A percentile compares a stretch with the other conserved stretches of the same genome.
phyloP scores from a whole-genome alignment of 2,329 filamentous ascomycete genomes.

The Boeremia exigua region DNA sequence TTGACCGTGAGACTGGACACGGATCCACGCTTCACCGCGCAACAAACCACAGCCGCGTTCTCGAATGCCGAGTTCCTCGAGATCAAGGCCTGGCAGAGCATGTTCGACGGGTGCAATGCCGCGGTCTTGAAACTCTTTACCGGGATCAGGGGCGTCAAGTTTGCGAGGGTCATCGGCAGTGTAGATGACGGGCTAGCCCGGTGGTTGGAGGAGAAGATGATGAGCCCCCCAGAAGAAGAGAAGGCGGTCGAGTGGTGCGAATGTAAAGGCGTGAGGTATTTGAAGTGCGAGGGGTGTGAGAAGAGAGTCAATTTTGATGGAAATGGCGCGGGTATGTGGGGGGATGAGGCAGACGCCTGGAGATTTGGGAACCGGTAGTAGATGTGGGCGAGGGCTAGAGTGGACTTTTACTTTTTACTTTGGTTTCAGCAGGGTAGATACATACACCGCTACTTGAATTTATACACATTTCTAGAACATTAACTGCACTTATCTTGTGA shows the following conservation, averaged over 20 bases:
- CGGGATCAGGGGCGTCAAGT: slow-evolving; percentile 54
- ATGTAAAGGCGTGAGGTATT: slow-evolving; percentile 42
- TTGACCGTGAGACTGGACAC: slow-evolving; percentile 57
- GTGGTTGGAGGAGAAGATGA: slow-evolving; percentile 55
- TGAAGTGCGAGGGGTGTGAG: slow-evolving; percentile 30
- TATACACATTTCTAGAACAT: no score
- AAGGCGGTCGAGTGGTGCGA: slow-evolving; percentile 32
- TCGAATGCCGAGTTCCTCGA: slow-evolving; percentile 54
- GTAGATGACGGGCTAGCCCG: slow-evolving; percentile 51
- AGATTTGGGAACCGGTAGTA: slow-evolving; percentile 27
- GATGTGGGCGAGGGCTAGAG: neutral
- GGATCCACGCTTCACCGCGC: slow-evolving; percentile 54
- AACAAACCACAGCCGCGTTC: slow-evolving; percentile 53
- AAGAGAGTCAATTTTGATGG: slow-evolving; percentile 15
- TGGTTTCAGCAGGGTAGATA: neutral
- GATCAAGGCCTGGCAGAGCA: slow-evolving; percentile 57
- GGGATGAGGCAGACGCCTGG: slow-evolving; percentile 28
- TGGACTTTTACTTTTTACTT: neutral
- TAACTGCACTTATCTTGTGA: no score
- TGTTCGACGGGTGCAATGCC: slow-evolving; percentile 49
- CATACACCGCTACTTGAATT: neutral
- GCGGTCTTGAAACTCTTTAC: slow-evolving; percentile 53
- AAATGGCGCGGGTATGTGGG: slow-evolving; percentile 21
- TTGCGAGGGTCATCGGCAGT: slow-evolving; percentile 52
- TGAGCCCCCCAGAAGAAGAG: slow-evolving; percentile 32